Evolutionary conservation across 2,329 filamentous ascomycete genomes (phyloP), one percentile per base, ranked within the genome.

Genomic region (Sphaerulina musiva): DNA sequence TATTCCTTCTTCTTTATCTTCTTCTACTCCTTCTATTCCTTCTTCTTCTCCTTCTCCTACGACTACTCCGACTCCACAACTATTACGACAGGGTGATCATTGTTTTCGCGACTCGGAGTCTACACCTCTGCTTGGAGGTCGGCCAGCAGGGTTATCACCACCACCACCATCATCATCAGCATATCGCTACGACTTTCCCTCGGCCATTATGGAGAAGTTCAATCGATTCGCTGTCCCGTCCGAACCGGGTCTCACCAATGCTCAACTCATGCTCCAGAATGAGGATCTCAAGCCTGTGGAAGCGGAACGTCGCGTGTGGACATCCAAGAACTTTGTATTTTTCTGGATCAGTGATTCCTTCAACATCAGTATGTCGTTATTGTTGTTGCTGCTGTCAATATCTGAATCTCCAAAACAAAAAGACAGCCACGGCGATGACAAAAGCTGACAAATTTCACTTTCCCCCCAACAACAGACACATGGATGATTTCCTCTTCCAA

Each of bases 201-300:
- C 6, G 51, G 14, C 14, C 14, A 59, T 39, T 20, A 77, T 76
- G 75, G 72, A 73, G 62, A 73, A 71, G 51, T 53, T 72, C 48
- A 65, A 76, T 62, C 90, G 82, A 75, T 68, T 91, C 53, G 83
- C 86, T 44, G 87, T 93, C 55, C 79, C 86, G 53, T 74, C 80
- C 51, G 90, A 95, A 71, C 81, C 85, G 1, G 89, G 88, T 44
- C 78, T 96, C 65, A 87, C 84, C 6, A 84, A 80, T 50, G 80
- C 84, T 12, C 88, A 95, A 75, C 76, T 95, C 62, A 90, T 95
- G 85, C 80, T 96, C 68, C 87, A 83, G 62, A 95, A 95, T 70
- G 74, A 88, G 32, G 63, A 66, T 53, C 48, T 64, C 49, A 65
- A 67, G 53, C 70, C 83, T 65, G 89, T 96, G 48, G 89, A 95